Evolutionary conservation across 805 yeast genomes (phyloP).

Genomic region (Candida tammaniensis): DNA sequence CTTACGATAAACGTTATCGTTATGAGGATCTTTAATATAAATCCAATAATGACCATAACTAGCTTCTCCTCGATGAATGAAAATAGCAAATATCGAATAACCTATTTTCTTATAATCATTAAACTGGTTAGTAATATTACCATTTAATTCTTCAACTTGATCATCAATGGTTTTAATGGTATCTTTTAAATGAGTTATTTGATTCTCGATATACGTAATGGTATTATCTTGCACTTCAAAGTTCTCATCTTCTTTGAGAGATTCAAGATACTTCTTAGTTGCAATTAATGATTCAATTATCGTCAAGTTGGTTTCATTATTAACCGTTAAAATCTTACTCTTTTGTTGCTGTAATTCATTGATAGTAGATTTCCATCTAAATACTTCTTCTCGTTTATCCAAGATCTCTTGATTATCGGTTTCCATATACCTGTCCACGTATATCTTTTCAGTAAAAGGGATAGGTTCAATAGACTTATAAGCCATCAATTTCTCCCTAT

Average conservation of each 20-base stretch:
- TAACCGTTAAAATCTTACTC: conserved; percentile 39
- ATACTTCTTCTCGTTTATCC: conserved; percentile 52
- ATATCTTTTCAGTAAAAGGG: conserved; percentile 73
- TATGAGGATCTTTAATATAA: conserved; percentile 75
- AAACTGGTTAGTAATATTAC: conserved; percentile 58
- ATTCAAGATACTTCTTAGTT: conserved; percentile 54
- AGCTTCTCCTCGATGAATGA: conserved; percentile 94
- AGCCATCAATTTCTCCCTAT: conserved; percentile 66
- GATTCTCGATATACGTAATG: conserved; percentile 44
- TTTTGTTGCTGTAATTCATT: conserved; percentile 41
- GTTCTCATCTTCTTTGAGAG: conserved; percentile 28
- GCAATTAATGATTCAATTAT: conserved; percentile 46
- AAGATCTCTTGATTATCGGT: conserved; percentile 58
- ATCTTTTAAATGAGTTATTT: conserved; percentile 45
- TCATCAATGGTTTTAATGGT: conserved; percentile 43
- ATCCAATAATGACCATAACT: conserved; percentile 97
- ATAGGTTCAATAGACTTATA: conserved; percentile 81
- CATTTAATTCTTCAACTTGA: conserved; percentile 43
- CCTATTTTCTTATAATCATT: conserved; percentile 59
- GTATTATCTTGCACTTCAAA: conserved; percentile 44
- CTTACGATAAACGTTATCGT: conserved; percentile 68
- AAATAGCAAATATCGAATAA: conserved; percentile 84
- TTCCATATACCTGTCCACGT: conserved; percentile 84
- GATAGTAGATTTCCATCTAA: conserved; percentile 60
- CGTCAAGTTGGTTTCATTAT: conserved; percentile 32